Percentiles rank a stretch among this genome's conserved stretches.
phyloP scores from a whole-genome alignment of 2,329 filamentous ascomycete genomes.

The Botrytis galanthina region DNA sequence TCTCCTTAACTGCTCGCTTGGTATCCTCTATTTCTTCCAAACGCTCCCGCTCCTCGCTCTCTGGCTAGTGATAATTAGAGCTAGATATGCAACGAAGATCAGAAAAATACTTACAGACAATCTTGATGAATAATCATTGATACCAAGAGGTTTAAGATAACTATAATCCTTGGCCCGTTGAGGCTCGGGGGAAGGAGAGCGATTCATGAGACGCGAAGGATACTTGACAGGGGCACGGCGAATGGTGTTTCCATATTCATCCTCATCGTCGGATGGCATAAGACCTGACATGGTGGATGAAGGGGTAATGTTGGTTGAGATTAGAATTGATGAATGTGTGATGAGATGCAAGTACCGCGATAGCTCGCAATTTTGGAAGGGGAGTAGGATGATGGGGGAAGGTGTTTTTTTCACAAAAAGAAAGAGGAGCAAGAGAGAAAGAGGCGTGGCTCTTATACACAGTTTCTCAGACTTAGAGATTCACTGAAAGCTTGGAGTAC shows the following conservation, averaged over 20 bases:
- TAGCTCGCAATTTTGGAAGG: neutral
- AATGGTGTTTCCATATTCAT: neutral
- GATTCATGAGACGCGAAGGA: neutral
- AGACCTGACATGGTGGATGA: neutral
- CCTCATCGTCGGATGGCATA: neutral
- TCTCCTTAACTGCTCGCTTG: neutral
- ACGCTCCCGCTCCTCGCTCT: neutral
- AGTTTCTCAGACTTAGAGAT: neutral
- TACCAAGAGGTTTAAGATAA: neutral
- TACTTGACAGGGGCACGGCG: neutral
- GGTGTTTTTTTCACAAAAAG: neutral
- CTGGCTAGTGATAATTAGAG: neutral
- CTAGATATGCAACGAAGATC: neutral
- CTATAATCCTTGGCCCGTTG: neutral
- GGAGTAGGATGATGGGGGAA: too few relatives aligned
- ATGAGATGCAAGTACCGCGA: neutral
- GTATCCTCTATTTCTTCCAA: neutral
- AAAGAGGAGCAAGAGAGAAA: neutral
- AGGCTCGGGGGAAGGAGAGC: neutral
- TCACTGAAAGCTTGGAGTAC: neutral
- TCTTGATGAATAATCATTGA: neutral
- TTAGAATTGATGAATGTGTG: neutral
- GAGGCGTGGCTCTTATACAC: neutral
- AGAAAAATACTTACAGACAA: neutral
- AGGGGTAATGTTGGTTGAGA: neutral